Base-by-base conservation (phyloP, 768 basidiomycete genomes). In the Boletellus emodensis region DNA sequence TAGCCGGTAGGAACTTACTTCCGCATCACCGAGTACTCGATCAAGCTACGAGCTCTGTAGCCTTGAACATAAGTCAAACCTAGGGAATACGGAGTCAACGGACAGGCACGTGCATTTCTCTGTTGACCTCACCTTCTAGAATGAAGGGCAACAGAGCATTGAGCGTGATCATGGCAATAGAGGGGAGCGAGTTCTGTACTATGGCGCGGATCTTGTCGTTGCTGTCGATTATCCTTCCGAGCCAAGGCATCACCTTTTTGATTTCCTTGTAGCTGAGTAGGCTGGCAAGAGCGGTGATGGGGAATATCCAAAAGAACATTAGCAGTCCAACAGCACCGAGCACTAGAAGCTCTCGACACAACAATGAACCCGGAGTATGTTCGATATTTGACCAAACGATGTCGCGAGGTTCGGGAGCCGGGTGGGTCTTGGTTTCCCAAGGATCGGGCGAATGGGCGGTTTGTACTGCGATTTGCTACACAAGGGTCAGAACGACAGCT, bases 321-420 rank as follows among this genome's bases (percentile, higher is more conserved):
- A 98, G 73, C 17, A 93, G 55, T 1, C 70, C 76, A 70, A 94
- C 87, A 28, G 83, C 74, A 13, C 68, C 74, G 18, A 90, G 69
- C 2, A 94, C 90, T 24, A 95, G 62, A 32, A 84, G 49, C 38
- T 91, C 83, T 26, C 96, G 84, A 4, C 82, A 74, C 40, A 80
- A 76, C 15, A 83, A 72, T 32, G 80, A 72, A 14, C 75, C 62
- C 1, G 74, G 72, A 0, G 90, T 80, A 18, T 85, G 81, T 2
- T 84, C 75, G 73, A 98, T 87, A 58, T 93, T 94, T 28, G 84
- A 75, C 96, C 96, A 99, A 17, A 97, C 82, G 49, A 98, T 90
- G 65, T 98, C 95, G 42, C 95, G 82, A 10, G 95, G 94, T 64
- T 97, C 94, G 0, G 95, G 95, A 0, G 95, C 94, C 17, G 82